Conservation (phyloP, 1,284 basidiomycete genomes). For the Ceratobasidium sp. region DNA sequence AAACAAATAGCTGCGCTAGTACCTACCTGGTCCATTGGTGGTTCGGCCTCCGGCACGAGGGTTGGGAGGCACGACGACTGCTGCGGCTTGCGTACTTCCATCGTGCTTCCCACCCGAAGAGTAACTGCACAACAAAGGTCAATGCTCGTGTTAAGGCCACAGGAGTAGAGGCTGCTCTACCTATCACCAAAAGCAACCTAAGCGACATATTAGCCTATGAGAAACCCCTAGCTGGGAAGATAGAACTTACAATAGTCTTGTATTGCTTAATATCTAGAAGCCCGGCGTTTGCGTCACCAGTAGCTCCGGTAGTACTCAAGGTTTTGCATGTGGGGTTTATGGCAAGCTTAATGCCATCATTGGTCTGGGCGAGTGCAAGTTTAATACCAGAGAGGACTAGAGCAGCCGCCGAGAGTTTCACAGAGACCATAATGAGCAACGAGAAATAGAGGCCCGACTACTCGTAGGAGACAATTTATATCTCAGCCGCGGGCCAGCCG, state of each 20-base stretch:
- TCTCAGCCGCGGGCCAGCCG: no score
- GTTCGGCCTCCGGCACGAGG: conserved; percentile 56
- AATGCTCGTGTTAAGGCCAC: neutral
- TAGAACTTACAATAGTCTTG: neutral
- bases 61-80: conserved; percentile 55
- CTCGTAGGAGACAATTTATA: no score
- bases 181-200: conserved; percentile 11
- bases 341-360: conserved; percentile 9
- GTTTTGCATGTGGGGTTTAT: conserved; percentile 1
- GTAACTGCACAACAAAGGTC: neutral
- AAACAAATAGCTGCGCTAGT: no score
- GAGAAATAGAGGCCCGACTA: no score
- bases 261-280: neutral
- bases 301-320: neutral
- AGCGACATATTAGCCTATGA: neutral
- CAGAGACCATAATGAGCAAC: no score
- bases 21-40: conserved; percentile 56
- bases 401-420: no score
- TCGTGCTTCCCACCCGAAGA: conserved; percentile 51
- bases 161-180: neutral
- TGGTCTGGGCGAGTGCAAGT: neutral
- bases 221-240: no score
- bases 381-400: no score
- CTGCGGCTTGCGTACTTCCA: conserved; percentile 55
- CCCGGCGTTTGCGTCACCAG: neutral